Evolutionary conservation across 2,329 filamentous ascomycete species (phyloP), one percentile per base, ranked within the genome.

Genomic region (Emmonsiellopsis sp.): DNA sequence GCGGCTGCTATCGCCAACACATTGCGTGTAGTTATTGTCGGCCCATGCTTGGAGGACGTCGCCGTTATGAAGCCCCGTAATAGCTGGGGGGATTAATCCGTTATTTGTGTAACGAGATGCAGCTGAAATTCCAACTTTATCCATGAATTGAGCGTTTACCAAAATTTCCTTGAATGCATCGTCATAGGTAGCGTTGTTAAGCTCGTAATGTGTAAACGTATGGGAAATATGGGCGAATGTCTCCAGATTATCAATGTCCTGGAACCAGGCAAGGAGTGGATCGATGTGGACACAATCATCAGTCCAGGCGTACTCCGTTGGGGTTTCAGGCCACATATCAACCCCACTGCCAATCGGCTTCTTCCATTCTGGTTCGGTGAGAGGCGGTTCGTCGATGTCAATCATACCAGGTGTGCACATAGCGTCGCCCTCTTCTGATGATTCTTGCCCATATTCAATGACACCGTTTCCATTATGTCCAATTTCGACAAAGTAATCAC

Each of bases 1-100:
- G 7, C 81, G 75, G 2, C 81, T 83, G 67, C 84, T 84, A 64
- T 84, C 81, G 38, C 81, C 81, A n/a, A 84, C 80, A 50, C 79
- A 80, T 58, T 79, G 77, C 15, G 65, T 70, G 58, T 84, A 78
- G n/a, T 80, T 80, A 54, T 79, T 79, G 44, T 81, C 78, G 60
- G 71, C 71, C 79, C 79, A 84, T 6, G 79, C 81, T 51, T 68
- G 67, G 46, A 84, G 76, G 9, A 75, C 81, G 64, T 84, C 81
- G n/a, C 78, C 81, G 58, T 84, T 84, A 68, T 83, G 79, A 30
- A 84, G 63, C 48, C 81, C 81, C 1, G 81, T 84, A 56, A 84
- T 84, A 37, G 80, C 80, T 0, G 81, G 81, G 2, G 81, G 81
- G 54, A 84, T 80, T 51, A 84, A 73, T 32, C 80, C 81, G 40